Conservation (phyloP, 768 basidiomycete species). For the Ramaria sp. region DNA sequence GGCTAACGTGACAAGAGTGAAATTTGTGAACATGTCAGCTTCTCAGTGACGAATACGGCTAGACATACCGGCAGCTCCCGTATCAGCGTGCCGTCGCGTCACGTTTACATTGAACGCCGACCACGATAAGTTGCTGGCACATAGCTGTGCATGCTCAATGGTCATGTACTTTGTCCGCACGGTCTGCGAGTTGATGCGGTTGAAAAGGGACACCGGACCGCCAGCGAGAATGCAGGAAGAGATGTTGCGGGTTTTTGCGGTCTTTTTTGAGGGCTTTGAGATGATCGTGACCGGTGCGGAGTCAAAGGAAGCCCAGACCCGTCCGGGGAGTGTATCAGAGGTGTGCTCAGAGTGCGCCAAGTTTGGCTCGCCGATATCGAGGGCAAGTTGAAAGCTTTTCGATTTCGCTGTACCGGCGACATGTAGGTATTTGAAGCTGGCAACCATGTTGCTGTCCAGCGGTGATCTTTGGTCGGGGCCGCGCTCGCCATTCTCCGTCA, state of each 20-base stretch:
- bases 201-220: slow-evolving; percentile 86
- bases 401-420: slow-evolving; percentile 83
- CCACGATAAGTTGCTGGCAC: slow-evolving; percentile 88
- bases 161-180: slow-evolving; percentile 98
- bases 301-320: slow-evolving; percentile 85
- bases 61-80: slow-evolving; percentile 37
- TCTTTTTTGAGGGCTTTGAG: slow-evolving; percentile 96
- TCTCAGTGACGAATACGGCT: slow-evolving; percentile 36
- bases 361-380: slow-evolving; percentile 67
- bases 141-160: slow-evolving; percentile 70
- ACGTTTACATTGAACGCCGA: slow-evolving; percentile 92
- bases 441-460: slow-evolving; percentile 73
- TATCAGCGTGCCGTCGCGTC: slow-evolving; percentile 60
- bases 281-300: slow-evolving; percentile 91
- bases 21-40: slow-evolving; percentile 23
- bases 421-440: slow-evolving; percentile 86
- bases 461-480: slow-evolving; percentile 78
- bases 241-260: slow-evolving; percentile 87
- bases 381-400: slow-evolving; percentile 79
- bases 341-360: slow-evolving; percentile 34
- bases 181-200: slow-evolving; percentile 93
- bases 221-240: slow-evolving; percentile 84
- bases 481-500: slow-evolving; percentile 73
- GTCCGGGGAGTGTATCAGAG: slow-evolving; percentile 33
- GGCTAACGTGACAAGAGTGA: slow-evolving; percentile 8